A percentile compares a stretch with the other conserved stretches of the same genome.
These are phyloP conservation scores for Cercospora zeina DNA, from an alignment of 2,329 filamentous ascomycete species.

Conservation along the genomic window DNA sequence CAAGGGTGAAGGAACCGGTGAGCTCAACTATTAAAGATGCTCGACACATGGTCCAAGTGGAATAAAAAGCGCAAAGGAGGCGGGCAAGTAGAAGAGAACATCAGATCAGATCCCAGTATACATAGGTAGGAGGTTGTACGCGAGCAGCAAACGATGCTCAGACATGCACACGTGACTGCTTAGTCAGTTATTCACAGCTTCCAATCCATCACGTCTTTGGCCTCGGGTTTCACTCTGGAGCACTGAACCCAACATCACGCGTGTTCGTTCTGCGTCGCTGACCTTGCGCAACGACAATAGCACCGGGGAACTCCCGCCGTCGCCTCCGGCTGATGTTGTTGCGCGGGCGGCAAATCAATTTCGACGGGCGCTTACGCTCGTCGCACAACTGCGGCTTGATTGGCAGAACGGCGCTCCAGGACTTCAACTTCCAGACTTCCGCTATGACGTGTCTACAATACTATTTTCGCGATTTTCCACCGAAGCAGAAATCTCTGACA, in stretches of 20 bases:
- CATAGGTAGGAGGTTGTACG: neutral
- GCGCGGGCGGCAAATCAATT: conserved; percentile 7
- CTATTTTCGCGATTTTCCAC: conserved; percentile 1
- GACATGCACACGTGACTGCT: neutral
- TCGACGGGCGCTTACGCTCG: conserved; percentile 7
- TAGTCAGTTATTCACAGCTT: neutral
- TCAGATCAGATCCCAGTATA: conserved; percentile 5
- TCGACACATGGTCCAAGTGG: neutral
- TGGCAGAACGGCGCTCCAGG: neutral
- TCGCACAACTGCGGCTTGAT: conserved; percentile 4
- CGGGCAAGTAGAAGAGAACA: neutral
- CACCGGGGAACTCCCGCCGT: neutral
- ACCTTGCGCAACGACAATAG: neutral
- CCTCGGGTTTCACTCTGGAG: neutral
- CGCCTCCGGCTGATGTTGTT: neutral
- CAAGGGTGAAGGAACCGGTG: conserved; percentile 63
- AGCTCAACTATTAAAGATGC: conserved; percentile 78
- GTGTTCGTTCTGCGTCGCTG: neutral
- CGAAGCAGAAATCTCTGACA: neutral
- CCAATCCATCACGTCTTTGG: too few species aligned
- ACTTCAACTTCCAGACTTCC: conserved; percentile 4
- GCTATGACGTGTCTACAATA: neutral
- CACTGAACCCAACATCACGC: neutral
- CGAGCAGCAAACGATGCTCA: neutral
- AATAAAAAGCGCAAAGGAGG: neutral